These are phyloP conservation scores for Neurospora cerealis DNA, from an alignment of 495 filamentous ascomycete genomes.

Conservation along the genomic window DNA sequence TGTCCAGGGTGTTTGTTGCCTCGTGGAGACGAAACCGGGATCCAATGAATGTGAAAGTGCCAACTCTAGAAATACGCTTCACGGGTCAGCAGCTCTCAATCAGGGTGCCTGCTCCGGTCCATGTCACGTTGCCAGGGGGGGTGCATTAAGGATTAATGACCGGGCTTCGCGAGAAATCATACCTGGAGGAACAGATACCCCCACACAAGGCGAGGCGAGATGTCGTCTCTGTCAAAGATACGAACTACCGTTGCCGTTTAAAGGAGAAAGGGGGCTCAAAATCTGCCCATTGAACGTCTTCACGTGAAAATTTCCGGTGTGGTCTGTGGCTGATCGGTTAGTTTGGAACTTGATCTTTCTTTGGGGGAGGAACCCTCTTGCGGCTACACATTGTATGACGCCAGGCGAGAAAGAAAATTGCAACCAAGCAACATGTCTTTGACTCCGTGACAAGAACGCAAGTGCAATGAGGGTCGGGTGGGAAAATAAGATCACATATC, in stretches of 20 bases:
- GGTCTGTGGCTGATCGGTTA: not conserved
- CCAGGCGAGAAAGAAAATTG: not conserved
- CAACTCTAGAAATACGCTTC: not conserved
- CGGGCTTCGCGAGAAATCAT: not conserved
- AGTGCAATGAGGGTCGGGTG: not conserved
- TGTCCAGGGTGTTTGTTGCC: not conserved
- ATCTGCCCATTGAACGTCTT: not conserved
- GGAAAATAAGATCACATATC: not conserved
- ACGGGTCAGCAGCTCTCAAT: not conserved
- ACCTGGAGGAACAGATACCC: not conserved
- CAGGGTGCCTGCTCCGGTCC: not conserved
- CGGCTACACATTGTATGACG: not conserved
- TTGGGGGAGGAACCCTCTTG: not conserved
- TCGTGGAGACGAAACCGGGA: not conserved
- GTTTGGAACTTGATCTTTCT: not conserved
- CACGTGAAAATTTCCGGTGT: not conserved
- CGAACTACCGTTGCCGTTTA: not conserved
- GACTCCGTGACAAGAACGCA: not conserved
- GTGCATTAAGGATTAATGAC: not conserved
- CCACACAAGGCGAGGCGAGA: not conserved
- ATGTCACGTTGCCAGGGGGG: not conserved
- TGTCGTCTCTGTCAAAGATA: not conserved
- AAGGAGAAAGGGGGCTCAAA: not conserved
- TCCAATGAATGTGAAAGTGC: constrained; percentile 2
- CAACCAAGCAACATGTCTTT: not conserved